These are phyloP conservation scores for Apiospora phragmitis DNA, from an alignment of 2,329 filamentous ascomycete species.

Conservation along the genomic window DNA sequence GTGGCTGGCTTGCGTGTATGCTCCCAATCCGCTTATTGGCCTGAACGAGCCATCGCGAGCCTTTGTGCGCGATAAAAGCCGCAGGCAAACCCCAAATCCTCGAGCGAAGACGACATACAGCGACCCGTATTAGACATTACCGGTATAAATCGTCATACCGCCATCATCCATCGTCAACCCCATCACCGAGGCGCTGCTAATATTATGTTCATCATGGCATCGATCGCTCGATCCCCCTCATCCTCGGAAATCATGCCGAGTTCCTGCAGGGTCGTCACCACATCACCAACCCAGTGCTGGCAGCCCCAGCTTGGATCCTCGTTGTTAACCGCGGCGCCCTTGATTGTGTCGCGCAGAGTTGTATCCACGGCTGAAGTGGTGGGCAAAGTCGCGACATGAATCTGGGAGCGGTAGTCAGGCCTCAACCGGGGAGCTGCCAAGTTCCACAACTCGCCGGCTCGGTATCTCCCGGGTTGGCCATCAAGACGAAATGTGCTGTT, in stretches of 20 bases:
- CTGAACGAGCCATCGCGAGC: not conserved
- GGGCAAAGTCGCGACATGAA: constrained; percentile 16
- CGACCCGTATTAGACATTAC: constrained; percentile 12
- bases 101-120: not conserved
- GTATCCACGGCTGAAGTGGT: constrained; percentile 10
- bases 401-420: constrained; percentile 27
- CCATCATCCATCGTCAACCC: not conserved
- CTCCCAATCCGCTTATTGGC: not conserved
- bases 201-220: constrained; percentile 14
- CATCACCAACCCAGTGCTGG: constrained; percentile 18
- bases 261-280: constrained; percentile 13
- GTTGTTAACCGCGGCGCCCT: constrained; percentile 10
- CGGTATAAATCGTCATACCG: not conserved
- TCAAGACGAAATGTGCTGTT: constrained; percentile 32
- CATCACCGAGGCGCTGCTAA: constrained; percentile 3
- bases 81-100: not conserved
- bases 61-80: not conserved
- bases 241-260: constrained; percentile 12
- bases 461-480: constrained; percentile 27
- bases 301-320: constrained; percentile 16
- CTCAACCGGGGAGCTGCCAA: constrained; percentile 25
- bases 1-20: not conserved
- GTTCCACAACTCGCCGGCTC: constrained; percentile 27
- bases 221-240: constrained; percentile 14
- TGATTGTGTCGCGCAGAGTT: constrained; percentile 14